phyloP scores from a whole-genome alignment of 257 asterid species.

The Capsicum rhomboideum region DNA sequence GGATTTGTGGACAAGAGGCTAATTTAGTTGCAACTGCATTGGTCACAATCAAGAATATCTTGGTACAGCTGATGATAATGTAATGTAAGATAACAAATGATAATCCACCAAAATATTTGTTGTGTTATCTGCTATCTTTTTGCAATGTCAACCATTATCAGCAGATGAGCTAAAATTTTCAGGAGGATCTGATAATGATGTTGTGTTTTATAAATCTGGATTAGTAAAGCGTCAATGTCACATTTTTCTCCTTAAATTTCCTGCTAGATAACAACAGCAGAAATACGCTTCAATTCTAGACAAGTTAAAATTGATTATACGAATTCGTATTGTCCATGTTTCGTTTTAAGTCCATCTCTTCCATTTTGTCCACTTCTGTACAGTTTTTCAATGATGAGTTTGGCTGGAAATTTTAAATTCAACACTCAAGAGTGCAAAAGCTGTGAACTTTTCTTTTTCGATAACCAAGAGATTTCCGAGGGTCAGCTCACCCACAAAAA shows the following conservation, averaged over 20 bases:
- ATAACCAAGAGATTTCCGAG: too few species aligned
- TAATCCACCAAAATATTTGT: not conserved
- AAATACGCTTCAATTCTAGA: too few species aligned
- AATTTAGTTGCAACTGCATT: not conserved
- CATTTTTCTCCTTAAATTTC: not conserved
- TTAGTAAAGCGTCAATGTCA: not conserved
- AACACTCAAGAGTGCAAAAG: too few species aligned
- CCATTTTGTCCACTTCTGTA: too few species aligned
- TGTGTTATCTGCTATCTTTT: not conserved
- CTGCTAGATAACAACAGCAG: not conserved
- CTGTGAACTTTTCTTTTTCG: too few species aligned
- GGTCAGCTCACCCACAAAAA: too few species aligned
- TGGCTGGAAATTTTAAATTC: not conserved
- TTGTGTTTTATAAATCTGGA: not conserved
- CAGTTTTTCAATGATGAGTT: not conserved
- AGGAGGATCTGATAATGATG: not conserved
- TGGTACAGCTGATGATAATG: not conserved
- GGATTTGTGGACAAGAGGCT: not conserved
- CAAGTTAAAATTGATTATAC: not conserved
- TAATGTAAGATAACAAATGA: not conserved
- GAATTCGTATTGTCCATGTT: not conserved
- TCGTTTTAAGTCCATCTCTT: not conserved
- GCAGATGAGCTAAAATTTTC: not conserved
- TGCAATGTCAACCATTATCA: not conserved
- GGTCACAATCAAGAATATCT: not conserved